phyloP scores from a whole-genome alignment of 495 filamentous ascomycete species.

The Cairneyella variabilis region DNA sequence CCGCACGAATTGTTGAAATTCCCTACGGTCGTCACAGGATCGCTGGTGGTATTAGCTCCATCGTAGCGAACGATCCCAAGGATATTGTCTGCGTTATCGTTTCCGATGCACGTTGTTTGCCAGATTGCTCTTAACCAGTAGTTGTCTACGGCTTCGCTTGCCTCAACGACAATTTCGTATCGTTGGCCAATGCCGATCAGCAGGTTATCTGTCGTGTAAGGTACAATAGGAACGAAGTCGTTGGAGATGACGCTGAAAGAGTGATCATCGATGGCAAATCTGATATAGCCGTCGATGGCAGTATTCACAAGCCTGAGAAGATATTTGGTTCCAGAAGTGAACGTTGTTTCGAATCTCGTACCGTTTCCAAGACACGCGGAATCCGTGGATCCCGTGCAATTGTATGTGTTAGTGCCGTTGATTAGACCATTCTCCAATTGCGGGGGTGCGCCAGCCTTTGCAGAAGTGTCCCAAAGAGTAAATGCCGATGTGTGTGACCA shows the following conservation, averaged over 20 bases:
- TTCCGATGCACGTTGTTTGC: not conserved
- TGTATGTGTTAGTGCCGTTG: slow-evolving; percentile 2
- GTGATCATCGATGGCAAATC: slow-evolving; percentile 46
- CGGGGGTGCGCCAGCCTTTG: no score
- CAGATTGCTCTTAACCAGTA: not conserved
- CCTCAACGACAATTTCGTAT: slow-evolving; percentile 64
- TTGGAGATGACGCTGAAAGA: slow-evolving; percentile 41
- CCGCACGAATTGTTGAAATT: not conserved
- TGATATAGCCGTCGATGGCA: not conserved
- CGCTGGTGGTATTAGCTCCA: not conserved
- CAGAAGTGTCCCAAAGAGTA: slow-evolving; percentile 52
- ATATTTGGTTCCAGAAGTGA: slow-evolving; percentile 35
- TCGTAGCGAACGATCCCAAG: slow-evolving; percentile 10
- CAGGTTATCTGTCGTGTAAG: slow-evolving; percentile 40
- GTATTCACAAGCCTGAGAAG: slow-evolving; percentile 34
- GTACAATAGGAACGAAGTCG: slow-evolving; percentile 48
- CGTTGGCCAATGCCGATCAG: slow-evolving; percentile 63
- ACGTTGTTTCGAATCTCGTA: slow-evolving; percentile 17
- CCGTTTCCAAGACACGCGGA: slow-evolving; percentile 18
- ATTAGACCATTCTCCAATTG: slow-evolving; percentile 54
- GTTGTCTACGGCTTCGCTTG: slow-evolving; percentile 34
- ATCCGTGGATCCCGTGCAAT: slow-evolving; percentile 32
- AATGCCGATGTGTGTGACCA: not conserved
- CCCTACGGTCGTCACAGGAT: not conserved
- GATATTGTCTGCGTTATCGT: not conserved